A percentile compares a stretch with the other conserved stretches of the same genome.
These are phyloP conservation scores for Phytopythium vexans DNA, from an alignment of 352 stramenopile species.

Conservation along the genomic window DNA sequence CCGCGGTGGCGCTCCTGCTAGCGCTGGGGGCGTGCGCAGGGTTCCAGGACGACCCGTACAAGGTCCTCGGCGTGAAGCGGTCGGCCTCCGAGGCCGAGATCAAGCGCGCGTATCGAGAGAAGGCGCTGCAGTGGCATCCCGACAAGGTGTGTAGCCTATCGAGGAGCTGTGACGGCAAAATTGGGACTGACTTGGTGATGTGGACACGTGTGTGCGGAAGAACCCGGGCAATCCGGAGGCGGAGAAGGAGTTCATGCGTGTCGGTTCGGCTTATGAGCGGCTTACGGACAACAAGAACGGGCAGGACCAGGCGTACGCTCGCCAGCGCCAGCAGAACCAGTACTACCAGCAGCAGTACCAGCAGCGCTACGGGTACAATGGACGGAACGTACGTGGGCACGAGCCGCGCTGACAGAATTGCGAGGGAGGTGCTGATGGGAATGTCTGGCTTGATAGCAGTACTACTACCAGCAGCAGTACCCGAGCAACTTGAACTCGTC, in stretches of 20 bases:
- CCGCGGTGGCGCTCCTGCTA: constrained; percentile 16
- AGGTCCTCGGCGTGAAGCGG: constrained; percentile 56
- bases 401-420: not conserved
- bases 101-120: constrained; percentile 79
- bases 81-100: constrained; percentile 72
- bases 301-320: constrained; percentile 8
- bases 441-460: constrained; percentile 2
- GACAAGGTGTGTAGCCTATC: constrained; percentile 64
- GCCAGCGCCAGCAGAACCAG: constrained; percentile 30
- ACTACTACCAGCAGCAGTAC: constrained; percentile 30
- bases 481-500: constrained; percentile 27
- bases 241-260: constrained; percentile 74
- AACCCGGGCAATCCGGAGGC: constrained; percentile 64
- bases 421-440: not conserved
- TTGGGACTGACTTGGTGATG: no score
- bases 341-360: constrained; percentile 51
- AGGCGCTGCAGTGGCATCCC: constrained; percentile 89
- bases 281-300: constrained; percentile 34
- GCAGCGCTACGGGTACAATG: constrained; percentile 26
- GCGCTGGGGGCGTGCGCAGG: not conserved
- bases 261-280: constrained; percentile 67
- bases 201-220: constrained; percentile 7
- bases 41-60: constrained; percentile 67
- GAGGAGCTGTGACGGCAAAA: constrained; percentile 25
- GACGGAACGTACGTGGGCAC: constrained; percentile 19